A percentile compares a stretch with the other conserved stretches of the same genome.
These are phyloP conservation scores for Mycena rosella DNA, from an alignment of 768 basidiomycete genomes.

Conservation along the genomic window DNA sequence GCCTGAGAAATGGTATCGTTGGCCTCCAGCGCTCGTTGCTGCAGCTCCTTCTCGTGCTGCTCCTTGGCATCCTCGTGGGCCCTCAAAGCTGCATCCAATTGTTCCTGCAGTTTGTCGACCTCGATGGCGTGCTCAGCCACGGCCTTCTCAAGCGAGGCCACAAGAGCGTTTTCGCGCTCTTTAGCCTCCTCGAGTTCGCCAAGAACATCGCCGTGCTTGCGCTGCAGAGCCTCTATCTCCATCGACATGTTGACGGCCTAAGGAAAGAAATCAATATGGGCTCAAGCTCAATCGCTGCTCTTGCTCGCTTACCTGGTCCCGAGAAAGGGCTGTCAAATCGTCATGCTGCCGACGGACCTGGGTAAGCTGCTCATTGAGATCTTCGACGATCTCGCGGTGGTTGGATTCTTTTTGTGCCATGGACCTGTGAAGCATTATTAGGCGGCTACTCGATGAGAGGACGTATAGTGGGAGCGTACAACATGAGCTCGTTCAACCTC, in stretches of 20 bases:
- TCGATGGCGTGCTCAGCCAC: conserved; percentile 63
- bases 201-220: conserved; percentile 68
- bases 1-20: conserved; percentile 61
- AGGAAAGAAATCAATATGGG: conserved; percentile 11
- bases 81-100: conserved; percentile 60
- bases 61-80: conserved; percentile 64
- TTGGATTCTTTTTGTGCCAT: conserved; percentile 98
- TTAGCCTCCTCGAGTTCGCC: conserved; percentile 66
- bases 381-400: conserved; percentile 85
- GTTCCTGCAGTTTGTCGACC: conserved; percentile 62
- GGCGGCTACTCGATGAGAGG: conserved; percentile 26
- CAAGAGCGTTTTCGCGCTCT: conserved; percentile 67
- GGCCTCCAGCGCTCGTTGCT: conserved; percentile 67
- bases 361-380: conserved; percentile 73
- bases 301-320: conserved; percentile 78
- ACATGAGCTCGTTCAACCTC: conserved; percentile 91
- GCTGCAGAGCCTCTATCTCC: conserved; percentile 82
- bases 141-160: conserved; percentile 61
- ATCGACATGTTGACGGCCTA: conserved; percentile 90
- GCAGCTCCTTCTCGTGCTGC: conserved; percentile 68
- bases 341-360: conserved; percentile 85
- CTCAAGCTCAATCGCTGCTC: background rate
- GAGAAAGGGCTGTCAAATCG: conserved; percentile 81
- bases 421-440: conserved; percentile 65
- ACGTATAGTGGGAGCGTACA: conserved; percentile 62